Base-by-base conservation (phyloP, 805 yeast genomes). In the Wickerhamiella bombiphila region DNA sequence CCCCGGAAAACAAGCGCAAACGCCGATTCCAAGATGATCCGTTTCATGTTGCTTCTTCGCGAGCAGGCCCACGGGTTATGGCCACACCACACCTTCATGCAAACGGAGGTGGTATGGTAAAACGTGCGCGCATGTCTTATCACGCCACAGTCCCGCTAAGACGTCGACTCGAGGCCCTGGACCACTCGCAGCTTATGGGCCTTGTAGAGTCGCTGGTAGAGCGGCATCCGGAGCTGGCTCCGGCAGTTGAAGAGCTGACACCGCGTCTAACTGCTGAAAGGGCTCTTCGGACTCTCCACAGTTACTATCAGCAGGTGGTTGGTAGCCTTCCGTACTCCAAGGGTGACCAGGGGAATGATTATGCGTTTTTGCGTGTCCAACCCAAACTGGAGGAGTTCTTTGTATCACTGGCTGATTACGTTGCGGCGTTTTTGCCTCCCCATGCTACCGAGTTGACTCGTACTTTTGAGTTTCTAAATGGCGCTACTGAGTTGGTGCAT, bases 301-400 rank as follows among this genome's bases (percentile, higher is more conserved):
- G 52, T 5, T 71, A 74, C 49, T 59, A 69, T 34, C 52, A 51
- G 3, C 43, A 40, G 5, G 69, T 80, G 20, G 48, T 59, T 16
- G 54, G 55, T 7, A 65, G 68, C 42, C 57, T 83, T 45, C 94
- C 94, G 1, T 81, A 79, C 55, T 5, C 32, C 19, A 75, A 76
- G 46, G 82, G 81, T 44, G 85, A 80, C 48, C 64, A 68, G 7
- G 64, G 69, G 26, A 71, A 79, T 34, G 94, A 82, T 55, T 82
- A 82, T 52, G 73, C 86, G 3, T 82, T 72, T 54, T 58, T 79
- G 40, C 65, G 94, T 40, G 80, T 83, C 26, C 74, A 79, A 50
- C 70, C 78, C 5, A 58, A 63, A 41, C 67, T 80, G 43, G 69
- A 70, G 41, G 91, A 79, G 47, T 80, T 82, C 47, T 67, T 80